Evolutionary conservation across 768 basidiomycete genomes (phyloP).

Genomic region (Tricholoma terreum): DNA sequence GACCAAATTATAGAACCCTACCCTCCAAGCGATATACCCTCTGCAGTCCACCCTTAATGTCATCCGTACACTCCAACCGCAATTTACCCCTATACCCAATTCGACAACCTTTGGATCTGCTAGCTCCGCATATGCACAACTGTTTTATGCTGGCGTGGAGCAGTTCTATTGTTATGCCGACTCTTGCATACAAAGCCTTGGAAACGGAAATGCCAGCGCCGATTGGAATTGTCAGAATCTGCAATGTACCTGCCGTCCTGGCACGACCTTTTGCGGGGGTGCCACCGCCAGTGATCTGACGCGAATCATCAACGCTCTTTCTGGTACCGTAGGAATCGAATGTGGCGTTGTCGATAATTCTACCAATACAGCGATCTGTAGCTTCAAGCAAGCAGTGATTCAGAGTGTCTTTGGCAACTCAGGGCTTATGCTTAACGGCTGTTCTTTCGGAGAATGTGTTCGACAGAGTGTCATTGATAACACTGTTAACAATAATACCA

Average conservation of each 20-base stretch:
- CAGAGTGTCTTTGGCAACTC: slow-evolving; percentile 63
- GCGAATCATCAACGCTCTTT: slow-evolving; percentile 58
- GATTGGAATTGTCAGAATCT: slow-evolving; percentile 75
- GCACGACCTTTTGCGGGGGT: slow-evolving; percentile 75
- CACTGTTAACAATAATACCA: slow-evolving; percentile 32
- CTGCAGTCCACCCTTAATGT: slow-evolving; percentile 72
- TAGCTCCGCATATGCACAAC: slow-evolving; percentile 59
- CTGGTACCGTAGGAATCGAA: slow-evolving; percentile 62
- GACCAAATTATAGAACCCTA: slow-evolving; percentile 62
- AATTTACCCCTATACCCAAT: slow-evolving; percentile 66
- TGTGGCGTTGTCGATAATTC: slow-evolving; percentile 51
- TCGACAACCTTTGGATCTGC: slow-evolving; percentile 53
- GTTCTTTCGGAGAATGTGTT: slow-evolving; percentile 88
- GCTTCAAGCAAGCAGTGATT: slow-evolving; percentile 74
- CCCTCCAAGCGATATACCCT: slow-evolving; percentile 74
- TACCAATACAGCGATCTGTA: slow-evolving; percentile 55
- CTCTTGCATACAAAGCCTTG: slow-evolving; percentile 61
- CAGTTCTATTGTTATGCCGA: slow-evolving; percentile 85
- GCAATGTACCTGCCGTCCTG: slow-evolving; percentile 66
- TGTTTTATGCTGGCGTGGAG: slow-evolving; percentile 78
- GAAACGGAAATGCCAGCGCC: slow-evolving; percentile 35
- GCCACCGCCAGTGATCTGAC: slow-evolving; percentile 47
- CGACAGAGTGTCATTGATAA: slow-evolving; percentile 73
- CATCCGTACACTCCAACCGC: slow-evolving; percentile 67
- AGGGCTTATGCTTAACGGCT: slow-evolving; percentile 72